Evolutionary conservation across 257 asterid species (phyloP).

Genomic region (Solanum pennellii): DNA sequence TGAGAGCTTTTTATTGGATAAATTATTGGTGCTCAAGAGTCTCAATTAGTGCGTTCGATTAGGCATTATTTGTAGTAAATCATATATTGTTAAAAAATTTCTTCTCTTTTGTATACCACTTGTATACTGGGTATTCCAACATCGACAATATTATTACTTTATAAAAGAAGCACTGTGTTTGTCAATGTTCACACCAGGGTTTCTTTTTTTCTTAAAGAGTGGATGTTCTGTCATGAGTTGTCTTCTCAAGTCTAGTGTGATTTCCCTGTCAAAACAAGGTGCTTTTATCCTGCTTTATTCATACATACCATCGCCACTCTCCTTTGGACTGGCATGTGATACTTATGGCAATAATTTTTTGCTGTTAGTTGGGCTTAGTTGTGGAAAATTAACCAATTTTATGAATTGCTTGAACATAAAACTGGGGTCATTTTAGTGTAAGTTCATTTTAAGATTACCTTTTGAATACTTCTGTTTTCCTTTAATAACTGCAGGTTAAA

Average conservation of each 20-base stretch:
- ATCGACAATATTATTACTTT: background rate
- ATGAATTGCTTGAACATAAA: background rate
- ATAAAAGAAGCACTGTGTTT: background rate
- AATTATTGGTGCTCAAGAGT: background rate
- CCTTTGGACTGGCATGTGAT: background rate
- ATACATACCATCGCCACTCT: background rate
- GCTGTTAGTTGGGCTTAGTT: background rate
- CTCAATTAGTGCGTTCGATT: background rate
- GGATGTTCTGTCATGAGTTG: background rate
- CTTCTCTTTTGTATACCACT: background rate
- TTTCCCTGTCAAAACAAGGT: background rate
- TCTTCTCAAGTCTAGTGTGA: background rate
- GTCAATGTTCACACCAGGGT: background rate
- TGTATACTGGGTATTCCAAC: background rate
- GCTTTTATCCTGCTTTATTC: background rate
- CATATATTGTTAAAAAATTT: background rate
- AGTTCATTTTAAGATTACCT: background rate
- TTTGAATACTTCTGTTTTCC: background rate
- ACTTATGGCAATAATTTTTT: background rate
- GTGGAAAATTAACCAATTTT: background rate
- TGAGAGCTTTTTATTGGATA: background rate
- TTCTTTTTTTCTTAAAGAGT: background rate
- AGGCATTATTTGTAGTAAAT: background rate
- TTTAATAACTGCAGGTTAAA: conserved; percentile 55
- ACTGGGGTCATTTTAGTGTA: background rate